Percentiles rank a stretch among this genome's conserved stretches.
These are phyloP conservation scores for Crithidia acanthocephali DNA, from an alignment of 208 protist species.

Conservation along the genomic window DNA sequence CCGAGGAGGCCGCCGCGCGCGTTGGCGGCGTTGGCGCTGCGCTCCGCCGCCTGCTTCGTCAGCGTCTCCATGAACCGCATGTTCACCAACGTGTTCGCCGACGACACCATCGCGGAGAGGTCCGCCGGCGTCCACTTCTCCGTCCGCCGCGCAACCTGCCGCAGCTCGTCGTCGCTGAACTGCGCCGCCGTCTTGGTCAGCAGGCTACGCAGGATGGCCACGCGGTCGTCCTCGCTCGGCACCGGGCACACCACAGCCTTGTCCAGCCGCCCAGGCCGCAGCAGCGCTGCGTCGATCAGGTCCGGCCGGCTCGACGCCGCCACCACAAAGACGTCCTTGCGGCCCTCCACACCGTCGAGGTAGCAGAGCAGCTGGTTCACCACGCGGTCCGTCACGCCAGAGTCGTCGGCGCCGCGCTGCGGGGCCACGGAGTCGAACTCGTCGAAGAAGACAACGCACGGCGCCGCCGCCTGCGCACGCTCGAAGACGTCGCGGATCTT, in stretches of 20 bases:
- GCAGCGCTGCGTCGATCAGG: conserved; percentile 95
- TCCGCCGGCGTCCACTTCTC: conserved; percentile 88
- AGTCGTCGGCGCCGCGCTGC: conserved; percentile 88
- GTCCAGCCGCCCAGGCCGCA: conserved; percentile 92
- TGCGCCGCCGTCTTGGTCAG: conserved; percentile 98
- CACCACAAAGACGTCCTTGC: conserved; percentile 97
- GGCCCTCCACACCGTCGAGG: conserved; percentile 97
- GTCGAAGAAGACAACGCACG: conserved; percentile 96
- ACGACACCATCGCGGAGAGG: conserved; percentile 76
- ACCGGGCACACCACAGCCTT: conserved; percentile 87
- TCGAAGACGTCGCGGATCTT: conserved; percentile 95
- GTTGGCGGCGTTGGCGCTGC: background rate
- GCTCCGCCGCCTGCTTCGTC: conserved; percentile 21
- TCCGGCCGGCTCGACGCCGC: conserved; percentile 99
- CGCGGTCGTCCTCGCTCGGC: conserved; percentile 75
- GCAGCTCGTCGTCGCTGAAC: conserved; percentile 53
- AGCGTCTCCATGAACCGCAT: conserved; percentile 75
- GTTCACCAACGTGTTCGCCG: conserved; percentile 69
- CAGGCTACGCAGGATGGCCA: conserved; percentile 98
- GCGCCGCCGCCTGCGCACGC: conserved; percentile 82
- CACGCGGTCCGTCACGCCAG: conserved; percentile 95
- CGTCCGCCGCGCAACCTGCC: conserved; percentile 53
- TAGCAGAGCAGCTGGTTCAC: conserved; percentile 98
- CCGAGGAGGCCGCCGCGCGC: conserved; percentile 7
- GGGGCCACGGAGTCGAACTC: conserved; percentile 95